Base-by-base conservation (phyloP, 2,329 filamentous ascomycete species). In the Lasiodiplodia hormozganensis region DNA sequence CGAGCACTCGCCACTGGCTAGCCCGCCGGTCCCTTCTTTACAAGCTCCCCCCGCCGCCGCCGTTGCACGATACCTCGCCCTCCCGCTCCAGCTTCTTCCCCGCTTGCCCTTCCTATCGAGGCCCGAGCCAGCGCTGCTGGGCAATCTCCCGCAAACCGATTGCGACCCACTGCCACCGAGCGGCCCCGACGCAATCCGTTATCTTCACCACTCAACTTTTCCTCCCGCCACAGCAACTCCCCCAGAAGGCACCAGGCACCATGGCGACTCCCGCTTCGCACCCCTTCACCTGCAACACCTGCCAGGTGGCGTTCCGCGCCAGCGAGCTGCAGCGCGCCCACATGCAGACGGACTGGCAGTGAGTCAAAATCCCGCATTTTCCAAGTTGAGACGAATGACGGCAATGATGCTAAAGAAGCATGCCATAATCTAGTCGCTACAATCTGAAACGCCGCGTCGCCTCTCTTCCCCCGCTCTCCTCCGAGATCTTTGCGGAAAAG, bases 321-420 rank as follows among this genome's bases (percentile, higher is more conserved):
- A 94, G 92, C 79, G 95, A 98, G 78, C 86, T 96, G 68, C 96
- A 99, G 83, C 90, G 96, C 79, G 90, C 89, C 47, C 96, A 99
- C 79, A 99, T 99, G 96, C 94, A 96, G 80, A 96, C 91, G 74
- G 96, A 99, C 83, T 99, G 96, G 96, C 95, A 99, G 92, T 96
- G 86, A 83, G 92, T 90, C 47, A 14, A 34, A 62, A n/a, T 34
- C 36, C 8, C n/a, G 62, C 51, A 16, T 31, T 7, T n/a, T 67
- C 51, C 65, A 23, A 67, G 47, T 68, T 23, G 52, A 11, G 12
- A 14, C 43, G 12, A 14, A 52, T 16, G 31, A 25, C 36, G n/a
- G n/a, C 23, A 25, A 18, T 52, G 60, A 38, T 64, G 51, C 62
- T 54, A 34, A 65, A 40, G 34, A 31, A 16, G 16, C 36, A 64